These are phyloP conservation scores for Smallanthus sonchifolius DNA, from an alignment of 129 eudicot species.

Conservation along the genomic window DNA sequence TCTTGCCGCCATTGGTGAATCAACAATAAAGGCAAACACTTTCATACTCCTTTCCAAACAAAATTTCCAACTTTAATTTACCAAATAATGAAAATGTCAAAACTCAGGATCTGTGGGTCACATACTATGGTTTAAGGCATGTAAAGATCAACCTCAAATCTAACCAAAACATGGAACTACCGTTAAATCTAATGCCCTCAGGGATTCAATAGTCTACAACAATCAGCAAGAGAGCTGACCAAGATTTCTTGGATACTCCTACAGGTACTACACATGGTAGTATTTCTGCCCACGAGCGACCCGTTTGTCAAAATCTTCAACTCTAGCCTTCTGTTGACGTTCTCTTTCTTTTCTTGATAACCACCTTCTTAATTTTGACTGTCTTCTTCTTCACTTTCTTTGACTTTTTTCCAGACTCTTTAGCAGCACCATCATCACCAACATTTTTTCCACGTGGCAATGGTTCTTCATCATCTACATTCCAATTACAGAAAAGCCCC, in stretches of 20 bases:
- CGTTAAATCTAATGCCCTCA: neutral
- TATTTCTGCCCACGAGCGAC: neutral
- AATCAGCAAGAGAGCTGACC: neutral
- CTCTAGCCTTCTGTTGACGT: neutral
- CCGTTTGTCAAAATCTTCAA: neutral
- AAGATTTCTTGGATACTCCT: conserved; percentile 5
- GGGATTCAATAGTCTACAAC: conserved; percentile 1
- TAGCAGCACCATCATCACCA: conserved; percentile 23
- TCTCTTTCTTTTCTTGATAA: conserved; percentile 36
- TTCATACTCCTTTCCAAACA: neutral
- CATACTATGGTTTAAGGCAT: neutral
- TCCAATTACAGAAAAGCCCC: conserved; percentile 83
- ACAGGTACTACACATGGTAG: neutral
- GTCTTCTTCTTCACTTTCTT: conserved; percentile 51
- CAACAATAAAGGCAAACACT: too few relatives aligned
- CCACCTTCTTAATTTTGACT: conserved; percentile 40
- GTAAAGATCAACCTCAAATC: neutral
- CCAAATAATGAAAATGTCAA: neutral
- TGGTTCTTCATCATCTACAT: conserved; percentile 57
- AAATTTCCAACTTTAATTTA: neutral
- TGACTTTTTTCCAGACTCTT: conserved; percentile 69
- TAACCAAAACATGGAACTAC: neutral
- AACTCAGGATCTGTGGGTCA: neutral
- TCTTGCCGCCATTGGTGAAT: too few relatives aligned
- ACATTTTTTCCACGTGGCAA: conserved; percentile 59